phyloP scores from a whole-genome alignment of 2,329 filamentous ascomycete species.

The Cladophialophora chaetospira region DNA sequence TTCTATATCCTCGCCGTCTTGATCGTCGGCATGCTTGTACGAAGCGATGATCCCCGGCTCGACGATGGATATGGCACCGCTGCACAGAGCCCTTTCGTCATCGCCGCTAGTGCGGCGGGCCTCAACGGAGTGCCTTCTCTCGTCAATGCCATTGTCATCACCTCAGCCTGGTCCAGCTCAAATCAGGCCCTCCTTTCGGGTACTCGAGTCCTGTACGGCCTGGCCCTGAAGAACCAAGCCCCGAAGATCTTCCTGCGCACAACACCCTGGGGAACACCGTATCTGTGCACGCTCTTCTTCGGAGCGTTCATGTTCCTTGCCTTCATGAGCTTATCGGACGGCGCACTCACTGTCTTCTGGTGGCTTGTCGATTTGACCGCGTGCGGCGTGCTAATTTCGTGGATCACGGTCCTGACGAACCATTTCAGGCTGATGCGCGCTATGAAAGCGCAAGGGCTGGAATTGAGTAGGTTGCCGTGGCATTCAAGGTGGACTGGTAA shows the following conservation, averaged over 20 bases:
- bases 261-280: constrained; percentile 31
- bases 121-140: constrained; percentile 42
- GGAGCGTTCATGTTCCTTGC: constrained; percentile 33
- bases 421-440: constrained; percentile 60
- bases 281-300: constrained; percentile 30
- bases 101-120: constrained; percentile 46
- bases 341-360: constrained; percentile 65
- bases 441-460: constrained; percentile 58
- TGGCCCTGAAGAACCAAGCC: constrained; percentile 43
- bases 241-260: constrained; percentile 38
- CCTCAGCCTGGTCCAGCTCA: constrained; percentile 46
- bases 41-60: constrained; percentile 38
- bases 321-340: constrained; percentile 38
- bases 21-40: constrained; percentile 43
- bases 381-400: constrained; percentile 64
- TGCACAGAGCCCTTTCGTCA: constrained; percentile 55
- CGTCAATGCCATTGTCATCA: constrained; percentile 46
- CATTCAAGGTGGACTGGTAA: constrained; percentile 63
- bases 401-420: constrained; percentile 62
- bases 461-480: constrained; percentile 58
- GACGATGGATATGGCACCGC: constrained; percentile 40
- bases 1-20: constrained; percentile 44
- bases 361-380: constrained; percentile 66
- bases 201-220: constrained; percentile 42
- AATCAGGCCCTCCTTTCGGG: constrained; percentile 45